phyloP scores from a whole-genome alignment of 169 alveolate species.

The Cryptosporidium felis region DNA sequence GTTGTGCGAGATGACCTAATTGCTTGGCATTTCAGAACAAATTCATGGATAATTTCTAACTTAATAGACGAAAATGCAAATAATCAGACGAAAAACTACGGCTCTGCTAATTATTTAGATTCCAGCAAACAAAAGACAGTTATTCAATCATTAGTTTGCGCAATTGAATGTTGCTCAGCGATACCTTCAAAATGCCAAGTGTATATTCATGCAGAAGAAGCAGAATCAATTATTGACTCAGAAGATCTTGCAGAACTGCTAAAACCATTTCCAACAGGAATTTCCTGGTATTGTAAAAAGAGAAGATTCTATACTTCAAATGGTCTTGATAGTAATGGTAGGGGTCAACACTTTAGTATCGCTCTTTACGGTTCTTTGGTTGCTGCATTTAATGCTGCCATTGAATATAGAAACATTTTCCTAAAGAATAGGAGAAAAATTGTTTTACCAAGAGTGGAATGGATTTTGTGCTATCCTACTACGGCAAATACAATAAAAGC shows the following conservation, averaged over 20 bases:
- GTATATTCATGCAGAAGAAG: constrained; percentile 63
- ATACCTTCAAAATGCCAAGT: constrained; percentile 55
- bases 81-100: not conserved
- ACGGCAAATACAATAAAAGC: not conserved
- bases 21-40: constrained; percentile 53
- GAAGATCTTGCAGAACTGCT: constrained; percentile 63
- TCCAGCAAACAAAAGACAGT: not conserved
- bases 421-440: constrained; percentile 62
- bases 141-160: constrained; percentile 23
- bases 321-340: constrained; percentile 72
- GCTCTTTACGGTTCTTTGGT: constrained; percentile 63
- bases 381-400: constrained; percentile 69
- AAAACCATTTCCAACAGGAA: constrained; percentile 63
- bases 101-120: not conserved
- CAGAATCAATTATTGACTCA: constrained; percentile 63
- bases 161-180: constrained; percentile 41
- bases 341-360: constrained; percentile 67
- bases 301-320: constrained; percentile 69
- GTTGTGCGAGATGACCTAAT: constrained; percentile 37
- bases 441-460: constrained; percentile 31
- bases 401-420: constrained; percentile 55
- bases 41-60: constrained; percentile 49
- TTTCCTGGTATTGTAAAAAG: constrained; percentile 66
- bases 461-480: constrained; percentile 59
- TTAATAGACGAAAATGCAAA: not conserved